phyloP scores from a whole-genome alignment of 2,329 filamentous ascomycete species.

The Fusarium sp. region DNA sequence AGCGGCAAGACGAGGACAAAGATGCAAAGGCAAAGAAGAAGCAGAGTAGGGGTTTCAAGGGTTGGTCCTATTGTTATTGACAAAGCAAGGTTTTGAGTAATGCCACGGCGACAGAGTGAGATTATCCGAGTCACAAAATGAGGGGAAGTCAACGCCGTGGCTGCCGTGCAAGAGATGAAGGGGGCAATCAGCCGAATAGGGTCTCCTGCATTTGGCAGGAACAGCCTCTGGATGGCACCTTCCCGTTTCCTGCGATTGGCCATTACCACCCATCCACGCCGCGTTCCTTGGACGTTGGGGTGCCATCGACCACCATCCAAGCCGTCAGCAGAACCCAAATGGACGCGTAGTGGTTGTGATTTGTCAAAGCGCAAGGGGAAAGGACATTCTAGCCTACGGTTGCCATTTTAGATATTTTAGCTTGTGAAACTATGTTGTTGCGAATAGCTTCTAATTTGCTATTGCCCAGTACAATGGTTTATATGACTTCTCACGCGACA shows the following conservation, averaged over 20 bases:
- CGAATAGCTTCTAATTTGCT: neutral
- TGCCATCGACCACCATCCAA: slow-evolving; percentile 11
- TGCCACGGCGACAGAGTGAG: slow-evolving; percentile 18
- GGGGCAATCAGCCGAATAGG: slow-evolving; percentile 32
- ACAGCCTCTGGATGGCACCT: slow-evolving; percentile 35
- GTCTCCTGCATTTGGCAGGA: slow-evolving; percentile 37
- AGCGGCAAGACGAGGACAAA: neutral
- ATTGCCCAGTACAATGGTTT: neutral
- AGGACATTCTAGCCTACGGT: neutral
- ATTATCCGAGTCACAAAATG: slow-evolving; percentile 35
- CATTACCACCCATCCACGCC: slow-evolving; percentile 21
- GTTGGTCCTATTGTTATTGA: slow-evolving; percentile 5
- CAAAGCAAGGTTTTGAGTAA: slow-evolving; percentile 30
- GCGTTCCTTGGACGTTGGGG: slow-evolving; percentile 21
- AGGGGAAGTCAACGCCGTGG: slow-evolving; percentile 37
- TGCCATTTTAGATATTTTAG: neutral
- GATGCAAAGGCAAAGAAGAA: neutral
- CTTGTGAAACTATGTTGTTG: neutral
- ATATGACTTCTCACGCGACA: slow-evolving; percentile 18
- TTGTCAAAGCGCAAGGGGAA: slow-evolving; percentile 33
- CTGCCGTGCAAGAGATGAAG: slow-evolving; percentile 32
- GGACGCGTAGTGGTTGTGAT: slow-evolving; percentile 28
- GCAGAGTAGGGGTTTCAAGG: neutral
- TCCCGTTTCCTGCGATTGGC: slow-evolving; percentile 31
- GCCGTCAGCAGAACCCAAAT: slow-evolving; percentile 32